These are phyloP conservation scores for Dendrostoma leiphaemia DNA, from an alignment of 2,329 filamentous ascomycete genomes.

Conservation along the genomic window DNA sequence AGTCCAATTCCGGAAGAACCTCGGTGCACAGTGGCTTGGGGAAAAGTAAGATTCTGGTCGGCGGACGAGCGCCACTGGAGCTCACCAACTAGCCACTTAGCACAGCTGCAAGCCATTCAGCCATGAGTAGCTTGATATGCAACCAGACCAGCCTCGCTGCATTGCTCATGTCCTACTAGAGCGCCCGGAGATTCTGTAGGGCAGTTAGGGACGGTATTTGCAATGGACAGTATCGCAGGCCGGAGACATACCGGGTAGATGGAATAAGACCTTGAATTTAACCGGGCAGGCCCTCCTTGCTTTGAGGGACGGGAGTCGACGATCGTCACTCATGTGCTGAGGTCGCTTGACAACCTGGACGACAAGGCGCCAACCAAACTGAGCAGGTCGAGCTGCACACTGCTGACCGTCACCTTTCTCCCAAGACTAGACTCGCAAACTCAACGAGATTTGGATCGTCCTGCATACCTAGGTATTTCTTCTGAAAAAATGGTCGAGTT, in stretches of 20 bases:
- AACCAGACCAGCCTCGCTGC: slow-evolving; percentile 5
- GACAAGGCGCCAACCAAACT: not conserved
- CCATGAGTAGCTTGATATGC: too few species aligned
- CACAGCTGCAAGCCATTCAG: too few species aligned
- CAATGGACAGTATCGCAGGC: not conserved
- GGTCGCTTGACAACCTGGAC: not conserved
- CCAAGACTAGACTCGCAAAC: not conserved
- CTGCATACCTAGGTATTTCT: too few species aligned
- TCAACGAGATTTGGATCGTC: not conserved
- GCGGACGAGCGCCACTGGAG: not conserved
- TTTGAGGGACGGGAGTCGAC: not conserved
- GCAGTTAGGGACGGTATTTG: not conserved
- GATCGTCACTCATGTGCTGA: not conserved
- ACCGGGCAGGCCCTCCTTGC: slow-evolving; percentile 1
- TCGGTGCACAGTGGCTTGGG: too few species aligned
- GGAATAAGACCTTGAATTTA: slow-evolving; percentile 8
- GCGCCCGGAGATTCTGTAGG: too few species aligned
- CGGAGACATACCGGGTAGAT: slow-evolving; percentile 6
- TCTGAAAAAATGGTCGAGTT: too few species aligned
- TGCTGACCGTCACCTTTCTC: not conserved
- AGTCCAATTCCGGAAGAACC: too few species aligned
- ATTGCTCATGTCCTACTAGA: too few species aligned
- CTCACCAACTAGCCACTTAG: too few species aligned
- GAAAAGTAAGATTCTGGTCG: too few species aligned
- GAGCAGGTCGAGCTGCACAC: not conserved